phyloP scores from a whole-genome alignment of 768 basidiomycete species.

The Gloeophyllum trabeum region DNA sequence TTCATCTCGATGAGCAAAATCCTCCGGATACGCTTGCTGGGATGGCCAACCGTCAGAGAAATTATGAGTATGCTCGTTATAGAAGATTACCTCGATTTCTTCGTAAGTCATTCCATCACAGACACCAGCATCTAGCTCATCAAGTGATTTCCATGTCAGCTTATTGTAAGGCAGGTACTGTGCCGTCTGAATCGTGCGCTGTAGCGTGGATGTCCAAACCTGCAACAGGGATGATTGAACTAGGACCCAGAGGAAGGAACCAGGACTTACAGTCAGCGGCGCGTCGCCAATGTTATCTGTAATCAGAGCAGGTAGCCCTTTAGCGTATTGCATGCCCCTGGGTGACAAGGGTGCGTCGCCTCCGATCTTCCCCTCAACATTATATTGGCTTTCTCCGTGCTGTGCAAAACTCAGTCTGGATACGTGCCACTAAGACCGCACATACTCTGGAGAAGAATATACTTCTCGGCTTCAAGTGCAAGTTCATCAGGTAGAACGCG shows the following conservation, averaged over 20 bases:
- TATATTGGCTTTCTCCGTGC: conserved; percentile 98
- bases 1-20: conserved; percentile 95
- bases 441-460: conserved; percentile 93
- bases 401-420: conserved; percentile 19
- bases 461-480: conserved; percentile 92
- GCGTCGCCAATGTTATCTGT: conserved; percentile 86
- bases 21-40: conserved; percentile 91
- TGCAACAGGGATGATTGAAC: conserved; percentile 17
- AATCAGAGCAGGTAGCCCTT: conserved; percentile 78
- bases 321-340: conserved; percentile 77
- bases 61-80: neutral
- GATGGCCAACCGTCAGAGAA: neutral
- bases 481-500: conserved; percentile 96
- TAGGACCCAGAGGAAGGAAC: neutral
- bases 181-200: conserved; percentile 87
- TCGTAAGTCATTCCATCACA: conserved; percentile 99
- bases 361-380: conserved; percentile 93
- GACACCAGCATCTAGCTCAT: conserved; percentile 97
- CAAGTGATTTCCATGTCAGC: conserved; percentile 96
- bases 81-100: conserved; percentile 76
- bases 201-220: conserved; percentile 99
- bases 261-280: conserved; percentile 57
- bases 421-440: conserved; percentile 9
- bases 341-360: conserved; percentile 88
- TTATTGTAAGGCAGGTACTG: conserved; percentile 75